Base-by-base conservation (phyloP, 169 alveolate genomes). In the Plasmodium vivax region DNA sequence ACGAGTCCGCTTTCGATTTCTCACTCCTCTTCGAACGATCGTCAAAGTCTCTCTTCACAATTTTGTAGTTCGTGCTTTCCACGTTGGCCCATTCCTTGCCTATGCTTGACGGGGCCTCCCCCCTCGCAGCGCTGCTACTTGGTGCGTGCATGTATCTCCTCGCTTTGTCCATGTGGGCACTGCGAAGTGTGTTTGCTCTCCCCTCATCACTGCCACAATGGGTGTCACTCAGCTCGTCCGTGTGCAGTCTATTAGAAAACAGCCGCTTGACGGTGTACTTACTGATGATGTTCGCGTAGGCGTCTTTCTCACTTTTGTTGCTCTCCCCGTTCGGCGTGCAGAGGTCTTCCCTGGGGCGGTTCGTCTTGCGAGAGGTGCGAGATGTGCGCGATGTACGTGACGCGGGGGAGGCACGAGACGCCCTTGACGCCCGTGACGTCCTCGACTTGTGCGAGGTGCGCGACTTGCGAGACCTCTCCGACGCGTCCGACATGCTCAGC, bases 41-140 rank as follows among this genome's bases (percentile, higher is more conserved):
- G 23, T 82, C 90, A 82, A 30, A 56, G 30, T 82, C 90, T 82
- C 56, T 82, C n/a, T 81, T 58, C 19, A 81, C 72, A 81, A 43
- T 81, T 34, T 81, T 81, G 72, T 34, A 81, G 12, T 23, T 47
- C 27, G 5, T 43, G 47, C 47, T n/a, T 43, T 82, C 68, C 14
- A 9, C 34, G 4, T 45, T 82, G 27, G 7, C 14, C 27, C n/a
- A 47, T 10, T 47, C 58, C 7, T 47, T 47, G 14, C 19, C 2
- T 47, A 12, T 47, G 58, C 58, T 47, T 47, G 58, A 47, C 19
- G n/a, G 58, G 3, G n/a, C 58, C 7, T 12, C 19, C 58, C 58
- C 58, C n/a, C 6, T 47, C 10, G 58, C 19, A 47, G 19, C n/a
- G 19, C 4, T 47, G 58, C 58, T 5, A 47, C 3, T 47, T 47